Evolutionary conservation across 2,329 filamentous ascomycete species (phyloP).

Genomic region (Ascochyta fabae): DNA sequence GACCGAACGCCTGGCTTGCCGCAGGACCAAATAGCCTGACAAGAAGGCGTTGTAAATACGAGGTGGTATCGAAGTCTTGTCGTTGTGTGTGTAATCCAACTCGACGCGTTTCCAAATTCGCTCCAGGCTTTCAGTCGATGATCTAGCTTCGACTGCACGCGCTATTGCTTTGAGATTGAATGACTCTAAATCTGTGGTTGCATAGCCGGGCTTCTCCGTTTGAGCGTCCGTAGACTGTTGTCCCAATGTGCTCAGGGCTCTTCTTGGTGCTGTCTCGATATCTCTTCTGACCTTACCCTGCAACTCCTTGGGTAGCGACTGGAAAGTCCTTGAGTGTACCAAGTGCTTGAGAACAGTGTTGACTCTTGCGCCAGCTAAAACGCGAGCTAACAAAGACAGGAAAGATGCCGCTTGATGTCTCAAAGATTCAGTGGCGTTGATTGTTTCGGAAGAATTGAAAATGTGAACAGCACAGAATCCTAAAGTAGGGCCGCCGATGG

Average conservation of each 20-base stretch:
- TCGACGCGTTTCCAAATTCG: slow-evolving; percentile 32
- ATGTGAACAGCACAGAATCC: slow-evolving; percentile 42
- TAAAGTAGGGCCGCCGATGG: slow-evolving; percentile 19
- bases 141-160: slow-evolving; percentile 27
- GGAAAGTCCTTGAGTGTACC: slow-evolving; percentile 15
- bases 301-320: slow-evolving; percentile 28
- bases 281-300: slow-evolving; percentile 32
- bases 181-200: slow-evolving; percentile 26
- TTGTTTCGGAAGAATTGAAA: slow-evolving; percentile 37
- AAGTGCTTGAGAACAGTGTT: slow-evolving; percentile 21
- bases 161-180: slow-evolving; percentile 38
- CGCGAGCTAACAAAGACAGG: slow-evolving; percentile 29
- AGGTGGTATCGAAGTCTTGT: slow-evolving; percentile 31
- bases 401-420: slow-evolving; percentile 38
- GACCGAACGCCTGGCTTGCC: slow-evolving; percentile 53
- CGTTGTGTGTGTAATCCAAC: slow-evolving; percentile 24
- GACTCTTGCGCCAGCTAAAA: slow-evolving; percentile 33
- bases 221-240: slow-evolving; percentile 1
- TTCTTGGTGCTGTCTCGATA: slow-evolving; percentile 31
- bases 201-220: slow-evolving; percentile 3
- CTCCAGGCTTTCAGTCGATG: slow-evolving; percentile 26
- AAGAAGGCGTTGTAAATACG: slow-evolving; percentile 56
- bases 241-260: slow-evolving; percentile 28
- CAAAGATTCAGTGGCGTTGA: slow-evolving; percentile 23
- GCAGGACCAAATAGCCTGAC: slow-evolving; percentile 54